Evolutionary conservation across 305 asterid genomes (phyloP).

Genomic region (Plantago rigida): DNA sequence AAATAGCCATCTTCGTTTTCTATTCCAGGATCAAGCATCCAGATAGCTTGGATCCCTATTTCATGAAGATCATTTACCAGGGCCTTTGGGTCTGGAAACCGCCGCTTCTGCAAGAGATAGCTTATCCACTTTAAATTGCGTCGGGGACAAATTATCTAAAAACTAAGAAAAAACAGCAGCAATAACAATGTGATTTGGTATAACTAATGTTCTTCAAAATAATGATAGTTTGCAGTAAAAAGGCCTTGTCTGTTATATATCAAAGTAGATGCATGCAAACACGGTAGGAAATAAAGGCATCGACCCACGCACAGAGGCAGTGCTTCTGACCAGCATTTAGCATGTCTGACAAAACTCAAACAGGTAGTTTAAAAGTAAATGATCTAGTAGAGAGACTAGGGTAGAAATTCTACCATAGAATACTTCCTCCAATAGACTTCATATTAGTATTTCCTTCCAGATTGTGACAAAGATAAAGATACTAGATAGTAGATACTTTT

Average conservation of each 20-base stretch:
- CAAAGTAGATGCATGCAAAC: too few species aligned
- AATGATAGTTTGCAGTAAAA: too few species aligned
- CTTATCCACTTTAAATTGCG: slow-evolving; percentile 7
- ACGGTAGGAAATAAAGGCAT: too few species aligned
- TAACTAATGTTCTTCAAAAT: background rate
- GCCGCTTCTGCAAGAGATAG: slow-evolving; percentile 46
- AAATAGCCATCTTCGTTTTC: slow-evolving; percentile 75
- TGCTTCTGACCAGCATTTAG: too few species aligned
- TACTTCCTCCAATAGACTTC: background rate
- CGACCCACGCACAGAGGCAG: too few species aligned
- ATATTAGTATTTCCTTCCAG: background rate
- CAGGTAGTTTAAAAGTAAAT: too few species aligned
- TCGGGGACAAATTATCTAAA: background rate
- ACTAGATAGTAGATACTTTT: background rate
- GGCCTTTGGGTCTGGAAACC: slow-evolving; percentile 72
- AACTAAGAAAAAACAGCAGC: background rate
- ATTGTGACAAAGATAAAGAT: background rate
- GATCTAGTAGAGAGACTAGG: background rate
- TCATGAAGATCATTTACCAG: slow-evolving; percentile 68
- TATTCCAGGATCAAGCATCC: slow-evolving; percentile 99
- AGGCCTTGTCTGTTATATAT: too few species aligned
- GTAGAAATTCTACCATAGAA: background rate
- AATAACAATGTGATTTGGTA: background rate
- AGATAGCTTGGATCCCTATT: slow-evolving; percentile 82
- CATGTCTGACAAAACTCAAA: too few species aligned